phyloP scores from a whole-genome alignment of 140 eudicot species.

The Cichorium intybus region DNA sequence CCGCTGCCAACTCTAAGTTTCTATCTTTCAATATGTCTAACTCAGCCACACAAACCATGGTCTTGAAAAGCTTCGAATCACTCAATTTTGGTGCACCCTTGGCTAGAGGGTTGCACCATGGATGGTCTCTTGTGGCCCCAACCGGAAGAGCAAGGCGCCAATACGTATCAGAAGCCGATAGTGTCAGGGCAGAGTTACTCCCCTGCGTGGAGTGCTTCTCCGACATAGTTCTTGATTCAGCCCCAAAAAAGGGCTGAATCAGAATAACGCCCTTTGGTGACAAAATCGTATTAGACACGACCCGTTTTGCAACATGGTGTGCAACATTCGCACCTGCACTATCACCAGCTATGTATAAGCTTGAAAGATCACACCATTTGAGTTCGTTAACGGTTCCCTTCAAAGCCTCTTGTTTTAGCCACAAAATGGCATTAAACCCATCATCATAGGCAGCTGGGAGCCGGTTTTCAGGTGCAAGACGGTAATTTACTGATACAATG shows the following conservation, averaged over 20 bases:
- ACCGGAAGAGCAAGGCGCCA: slow-evolving; percentile 62
- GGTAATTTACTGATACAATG: slow-evolving; percentile 55
- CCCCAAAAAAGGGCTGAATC: slow-evolving; percentile 68
- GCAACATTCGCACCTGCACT: slow-evolving; percentile 81
- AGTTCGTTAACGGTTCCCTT: slow-evolving; percentile 31
- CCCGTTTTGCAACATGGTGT: slow-evolving; percentile 40
- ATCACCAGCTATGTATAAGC: slow-evolving; percentile 53
- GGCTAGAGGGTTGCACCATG: slow-evolving; percentile 59
- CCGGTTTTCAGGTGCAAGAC: slow-evolving; percentile 70
- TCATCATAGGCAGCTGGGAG: slow-evolving; percentile 77
- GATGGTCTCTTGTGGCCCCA: slow-evolving; percentile 59
- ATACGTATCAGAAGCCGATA: slow-evolving; percentile 53
- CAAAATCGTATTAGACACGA: slow-evolving; percentile 15
- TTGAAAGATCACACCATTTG: slow-evolving; percentile 42
- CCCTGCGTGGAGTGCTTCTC: slow-evolving; percentile 42
- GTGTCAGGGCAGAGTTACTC: slow-evolving; percentile 36
- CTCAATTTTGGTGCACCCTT: slow-evolving; percentile 29
- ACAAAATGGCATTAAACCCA: slow-evolving; percentile 39
- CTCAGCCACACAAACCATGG: slow-evolving; percentile 53
- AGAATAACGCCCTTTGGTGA: slow-evolving; percentile 44
- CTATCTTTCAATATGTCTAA: slow-evolving; percentile 62
- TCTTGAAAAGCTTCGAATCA: slow-evolving; percentile 22
- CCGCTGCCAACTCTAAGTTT: slow-evolving; percentile 38
- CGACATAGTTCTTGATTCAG: slow-evolving; percentile 47
- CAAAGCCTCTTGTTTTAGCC: slow-evolving; percentile 42